Percentiles rank a stretch among this genome's conserved stretches.
These are phyloP conservation scores for Huntiella omanensis DNA, from an alignment of 2,329 filamentous ascomycete genomes.

Conservation along the genomic window DNA sequence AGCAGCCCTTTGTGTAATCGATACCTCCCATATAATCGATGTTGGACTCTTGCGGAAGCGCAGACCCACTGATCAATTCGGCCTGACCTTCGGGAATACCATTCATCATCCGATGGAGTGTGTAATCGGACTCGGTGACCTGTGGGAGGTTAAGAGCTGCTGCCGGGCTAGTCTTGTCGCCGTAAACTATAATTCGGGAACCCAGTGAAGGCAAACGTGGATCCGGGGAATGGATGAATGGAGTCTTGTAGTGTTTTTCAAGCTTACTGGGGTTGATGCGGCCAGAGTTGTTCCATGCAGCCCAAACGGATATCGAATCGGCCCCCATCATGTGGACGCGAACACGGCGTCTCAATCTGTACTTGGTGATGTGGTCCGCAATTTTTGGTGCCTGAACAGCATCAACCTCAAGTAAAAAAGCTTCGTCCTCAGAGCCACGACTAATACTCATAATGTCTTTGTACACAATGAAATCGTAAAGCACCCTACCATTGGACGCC, in stretches of 20 bases:
- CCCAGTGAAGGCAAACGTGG: slow-evolving; percentile 37
- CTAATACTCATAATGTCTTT: slow-evolving; percentile 21
- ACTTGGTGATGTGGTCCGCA: slow-evolving; percentile 57
- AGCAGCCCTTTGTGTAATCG: slow-evolving; percentile 91
- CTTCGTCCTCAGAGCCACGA: slow-evolving; percentile 7
- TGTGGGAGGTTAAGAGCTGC: background rate
- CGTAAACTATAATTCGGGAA: slow-evolving; percentile 24
- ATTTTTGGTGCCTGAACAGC: slow-evolving; percentile 42
- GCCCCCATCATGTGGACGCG: slow-evolving; percentile 44
- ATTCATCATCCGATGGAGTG: slow-evolving; percentile 53
- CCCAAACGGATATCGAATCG: slow-evolving; percentile 51
- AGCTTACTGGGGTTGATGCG: slow-evolving; percentile 1
- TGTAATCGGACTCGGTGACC: slow-evolving; percentile 31
- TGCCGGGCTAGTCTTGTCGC: slow-evolving; percentile 10
- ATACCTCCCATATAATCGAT: slow-evolving; percentile 72
- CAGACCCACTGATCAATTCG: slow-evolving; percentile 53
- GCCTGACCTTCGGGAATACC: slow-evolving; percentile 72
- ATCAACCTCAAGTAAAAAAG: slow-evolving; percentile 66
- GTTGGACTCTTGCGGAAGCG: slow-evolving; percentile 76
- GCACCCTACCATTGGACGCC: slow-evolving; percentile 63
- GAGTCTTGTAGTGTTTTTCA: background rate
- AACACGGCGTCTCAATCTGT: slow-evolving; percentile 72
- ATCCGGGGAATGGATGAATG: slow-evolving; percentile 27
- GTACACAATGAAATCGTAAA: slow-evolving; percentile 86
- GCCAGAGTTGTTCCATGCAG: slow-evolving; percentile 41